Evolutionary conservation across 257 asterid species (phyloP).

Genomic region (Solanum tarapatanum): DNA sequence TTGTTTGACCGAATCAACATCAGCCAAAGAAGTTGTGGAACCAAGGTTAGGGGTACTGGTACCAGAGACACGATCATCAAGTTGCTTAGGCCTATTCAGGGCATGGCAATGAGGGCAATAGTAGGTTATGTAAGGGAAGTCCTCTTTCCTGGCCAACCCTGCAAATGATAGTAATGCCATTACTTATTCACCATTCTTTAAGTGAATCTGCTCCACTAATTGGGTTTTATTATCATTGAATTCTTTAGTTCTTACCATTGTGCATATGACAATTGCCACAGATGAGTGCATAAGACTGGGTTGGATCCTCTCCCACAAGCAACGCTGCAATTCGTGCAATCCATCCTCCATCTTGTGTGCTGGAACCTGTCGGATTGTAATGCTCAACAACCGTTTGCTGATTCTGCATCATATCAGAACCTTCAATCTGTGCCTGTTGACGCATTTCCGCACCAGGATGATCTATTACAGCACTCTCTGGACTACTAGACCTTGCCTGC

Average conservation of each 20-base stretch:
- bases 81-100: constrained; percentile 49
- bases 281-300: constrained; percentile 69
- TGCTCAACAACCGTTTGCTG: constrained; percentile 56
- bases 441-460: constrained; percentile 29
- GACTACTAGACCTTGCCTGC: constrained; percentile 22
- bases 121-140: constrained; percentile 61
- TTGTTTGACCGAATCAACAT: constrained; percentile 9
- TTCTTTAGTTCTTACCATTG: constrained; percentile 37
- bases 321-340: constrained; percentile 70
- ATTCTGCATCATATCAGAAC: constrained; percentile 25
- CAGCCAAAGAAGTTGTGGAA: constrained; percentile 15
- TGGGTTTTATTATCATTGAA: neutral
- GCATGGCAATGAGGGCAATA: constrained; percentile 89
- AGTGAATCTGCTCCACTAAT: neutral
- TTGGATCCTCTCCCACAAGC: constrained; percentile 81
- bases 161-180: constrained; percentile 8
- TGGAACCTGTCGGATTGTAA: constrained; percentile 30
- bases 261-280: constrained; percentile 82
- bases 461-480: constrained; percentile 13
- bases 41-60: constrained; percentile 22
- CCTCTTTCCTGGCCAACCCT: constrained; percentile 94
- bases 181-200: neutral
- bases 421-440: constrained; percentile 17
- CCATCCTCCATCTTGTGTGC: constrained; percentile 59
- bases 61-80: constrained; percentile 26